Evolutionary conservation across 1,284 basidiomycete species (phyloP).

Genomic region (Melampsora americana): DNA sequence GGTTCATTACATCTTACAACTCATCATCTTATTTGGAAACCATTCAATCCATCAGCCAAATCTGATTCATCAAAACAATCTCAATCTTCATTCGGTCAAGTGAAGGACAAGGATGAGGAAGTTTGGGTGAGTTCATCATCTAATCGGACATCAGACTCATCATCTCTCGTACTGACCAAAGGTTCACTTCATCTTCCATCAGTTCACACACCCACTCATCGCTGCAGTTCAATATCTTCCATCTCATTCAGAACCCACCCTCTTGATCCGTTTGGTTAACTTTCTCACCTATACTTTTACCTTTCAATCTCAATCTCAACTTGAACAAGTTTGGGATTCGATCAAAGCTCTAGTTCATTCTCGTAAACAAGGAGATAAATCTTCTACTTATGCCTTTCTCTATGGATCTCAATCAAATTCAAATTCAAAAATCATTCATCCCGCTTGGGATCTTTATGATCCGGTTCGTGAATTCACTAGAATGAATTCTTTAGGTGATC

Average conservation of each 20-base stretch:
- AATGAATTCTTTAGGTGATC: constrained; percentile 64
- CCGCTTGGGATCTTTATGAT: constrained; percentile 79
- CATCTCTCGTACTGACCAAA: not conserved
- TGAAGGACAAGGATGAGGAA: constrained; percentile 1
- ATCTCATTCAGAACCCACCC: too few relatives aligned
- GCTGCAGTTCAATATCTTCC: too few relatives aligned
- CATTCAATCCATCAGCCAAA: not conserved
- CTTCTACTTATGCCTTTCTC: constrained; percentile 24
- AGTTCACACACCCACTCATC: constrained; percentile 30
- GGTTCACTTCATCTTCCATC: not conserved
- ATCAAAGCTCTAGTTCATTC: constrained; percentile 33
- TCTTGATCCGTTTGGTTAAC: constrained; percentile 31
- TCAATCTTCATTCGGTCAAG: not conserved
- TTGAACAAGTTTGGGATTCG: constrained; percentile 42
- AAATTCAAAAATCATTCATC: not conserved
- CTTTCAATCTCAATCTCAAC: constrained; percentile 6
- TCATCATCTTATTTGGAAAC: constrained; percentile 38
- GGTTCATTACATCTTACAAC: too few relatives aligned
- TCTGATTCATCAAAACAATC: too few relatives aligned
- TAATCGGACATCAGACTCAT: not conserved
- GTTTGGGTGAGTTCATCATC: constrained; percentile 22
- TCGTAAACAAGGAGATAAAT: constrained; percentile 40
- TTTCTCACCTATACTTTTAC: constrained; percentile 39
- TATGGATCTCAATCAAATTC: not conserved
- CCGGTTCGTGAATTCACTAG: constrained; percentile 83